Base-by-base conservation (phyloP, 345 rosid genomes). In the Salix viminalis region DNA sequence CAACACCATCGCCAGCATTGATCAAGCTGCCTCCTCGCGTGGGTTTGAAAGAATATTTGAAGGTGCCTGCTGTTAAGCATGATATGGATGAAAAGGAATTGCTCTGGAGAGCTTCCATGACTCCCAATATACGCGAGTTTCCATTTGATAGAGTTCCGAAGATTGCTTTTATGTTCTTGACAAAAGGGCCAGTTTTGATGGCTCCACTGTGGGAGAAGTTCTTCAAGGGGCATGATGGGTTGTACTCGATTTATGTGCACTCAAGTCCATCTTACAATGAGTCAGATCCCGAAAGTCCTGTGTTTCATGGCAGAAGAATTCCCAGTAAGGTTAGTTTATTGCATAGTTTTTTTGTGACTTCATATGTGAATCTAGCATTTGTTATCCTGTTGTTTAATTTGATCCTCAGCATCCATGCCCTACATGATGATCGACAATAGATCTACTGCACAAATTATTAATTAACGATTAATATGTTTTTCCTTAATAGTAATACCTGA, bases 111-210 rank as follows among this genome's bases (percentile, higher is more conserved):
- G 91, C 90, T 65, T 76, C 83, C 14, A 77, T 86, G 88, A 76
- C 79, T 1, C 90, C 93, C 0, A 71, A 61, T 68, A 84, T 85
- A 32, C 37, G 6, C 0, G 56, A 73, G 19, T 84, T 77, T 69
- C 97, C 94, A 30, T 88, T 83, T 70, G 73, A 82, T 6, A 76
- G 32, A 23, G 79, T 80, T 19, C 83, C 82, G 5, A 93, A 90
- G 69, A 88, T 93, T 70, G 98, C 94, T 0, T 93, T 93, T 81
- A 76, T 93, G 94, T 93, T 90, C 85, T 75, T 93, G 89, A 86
- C 90, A 3, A 79, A 65, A 54, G 90, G 94, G 34, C 84, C 87
- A 9, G 85, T 93, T 69, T 87, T 90, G 21, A 81, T 93, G 77
- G 89, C 92, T 83, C 87, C 88, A 2, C 52, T 91, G 81, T 91